phyloP scores from a whole-genome alignment of 2,329 filamentous ascomycete species.

The Talaromyces funiculosus region DNA sequence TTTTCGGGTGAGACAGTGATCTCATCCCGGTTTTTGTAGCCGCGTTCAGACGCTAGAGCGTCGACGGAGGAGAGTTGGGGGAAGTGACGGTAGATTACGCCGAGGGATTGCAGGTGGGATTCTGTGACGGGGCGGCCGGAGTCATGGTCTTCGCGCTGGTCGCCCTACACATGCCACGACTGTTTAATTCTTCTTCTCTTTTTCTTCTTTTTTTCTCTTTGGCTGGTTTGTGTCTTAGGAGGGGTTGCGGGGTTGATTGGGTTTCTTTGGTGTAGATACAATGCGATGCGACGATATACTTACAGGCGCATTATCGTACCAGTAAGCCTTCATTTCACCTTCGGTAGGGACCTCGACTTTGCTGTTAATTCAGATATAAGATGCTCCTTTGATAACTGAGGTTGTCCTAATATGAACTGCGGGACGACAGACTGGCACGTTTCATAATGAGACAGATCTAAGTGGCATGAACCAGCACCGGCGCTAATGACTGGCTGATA shows the following conservation, averaged over 20 bases:
- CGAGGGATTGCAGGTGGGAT: slow-evolving; percentile 64
- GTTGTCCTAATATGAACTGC: neutral
- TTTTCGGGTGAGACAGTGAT: slow-evolving; percentile 79
- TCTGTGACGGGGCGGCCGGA: slow-evolving; percentile 65
- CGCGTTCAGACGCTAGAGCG: slow-evolving; percentile 64
- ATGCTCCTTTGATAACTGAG: too few species aligned
- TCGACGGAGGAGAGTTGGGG: slow-evolving; percentile 63
- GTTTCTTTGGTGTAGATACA: neutral
- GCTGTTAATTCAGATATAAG: neutral
- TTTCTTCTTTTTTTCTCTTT: too few species aligned
- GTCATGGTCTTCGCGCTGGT: slow-evolving; percentile 88
- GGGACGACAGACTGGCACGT: neutral
- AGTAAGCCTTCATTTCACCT: slow-evolving; percentile 62
- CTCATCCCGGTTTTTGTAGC: slow-evolving; percentile 93
- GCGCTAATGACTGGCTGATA: neutral
- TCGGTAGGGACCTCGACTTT: neutral
- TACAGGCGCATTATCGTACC: slow-evolving; percentile 63
- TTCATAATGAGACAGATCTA: neutral
- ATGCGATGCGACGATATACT: slow-evolving; percentile 13
- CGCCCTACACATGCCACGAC: too few species aligned
- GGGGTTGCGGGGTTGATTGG: slow-evolving; percentile 10
- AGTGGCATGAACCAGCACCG: neutral
- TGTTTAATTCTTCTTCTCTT: too few species aligned
- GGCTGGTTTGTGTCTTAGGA: neutral
- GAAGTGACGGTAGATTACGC: slow-evolving; percentile 72